phyloP scores from a whole-genome alignment of 768 basidiomycete genomes.

The Termitomyces sp. region DNA sequence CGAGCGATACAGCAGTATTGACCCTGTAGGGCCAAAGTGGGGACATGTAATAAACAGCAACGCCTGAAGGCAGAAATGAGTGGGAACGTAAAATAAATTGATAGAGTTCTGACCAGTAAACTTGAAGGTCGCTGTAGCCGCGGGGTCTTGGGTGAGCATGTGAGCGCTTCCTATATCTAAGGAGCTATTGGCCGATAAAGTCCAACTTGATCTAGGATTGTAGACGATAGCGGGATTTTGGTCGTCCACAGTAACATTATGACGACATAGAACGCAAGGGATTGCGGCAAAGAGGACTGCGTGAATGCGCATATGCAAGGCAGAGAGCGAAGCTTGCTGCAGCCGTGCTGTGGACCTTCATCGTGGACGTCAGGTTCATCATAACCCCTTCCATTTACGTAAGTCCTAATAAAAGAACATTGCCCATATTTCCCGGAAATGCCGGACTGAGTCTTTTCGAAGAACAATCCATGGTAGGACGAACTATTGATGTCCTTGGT shows the following conservation, averaged over 20 bases:
- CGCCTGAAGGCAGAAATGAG: conserved; percentile 25
- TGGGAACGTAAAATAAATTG: not conserved
- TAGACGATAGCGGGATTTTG: conserved; percentile 29
- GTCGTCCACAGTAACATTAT: conserved; percentile 33
- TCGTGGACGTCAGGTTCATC: not conserved
- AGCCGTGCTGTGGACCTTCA: not conserved
- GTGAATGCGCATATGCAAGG: conserved; percentile 16
- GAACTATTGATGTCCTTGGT: too few relatives aligned
- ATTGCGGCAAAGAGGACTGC: conserved; percentile 15
- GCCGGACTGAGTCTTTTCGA: not conserved
- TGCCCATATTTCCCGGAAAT: not conserved
- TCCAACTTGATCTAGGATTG: conserved; percentile 29
- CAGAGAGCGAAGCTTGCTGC: conserved; percentile 1
- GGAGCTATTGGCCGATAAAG: conserved; percentile 23
- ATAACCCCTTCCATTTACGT: conserved; percentile 11
- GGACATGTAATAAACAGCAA: conserved; percentile 40
- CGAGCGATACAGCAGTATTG: conserved; percentile 37
- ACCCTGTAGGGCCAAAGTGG: conserved; percentile 46
- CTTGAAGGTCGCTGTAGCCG: conserved; percentile 36
- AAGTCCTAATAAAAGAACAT: not conserved
- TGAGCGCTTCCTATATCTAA: conserved; percentile 32
- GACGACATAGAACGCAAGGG: conserved; percentile 17
- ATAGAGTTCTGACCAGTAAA: conserved; percentile 34
- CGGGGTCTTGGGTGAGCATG: conserved; percentile 21
- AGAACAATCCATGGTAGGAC: too few relatives aligned